phyloP scores from a whole-genome alignment of 805 yeast species.

The Cyberlindnera suaveolens region DNA sequence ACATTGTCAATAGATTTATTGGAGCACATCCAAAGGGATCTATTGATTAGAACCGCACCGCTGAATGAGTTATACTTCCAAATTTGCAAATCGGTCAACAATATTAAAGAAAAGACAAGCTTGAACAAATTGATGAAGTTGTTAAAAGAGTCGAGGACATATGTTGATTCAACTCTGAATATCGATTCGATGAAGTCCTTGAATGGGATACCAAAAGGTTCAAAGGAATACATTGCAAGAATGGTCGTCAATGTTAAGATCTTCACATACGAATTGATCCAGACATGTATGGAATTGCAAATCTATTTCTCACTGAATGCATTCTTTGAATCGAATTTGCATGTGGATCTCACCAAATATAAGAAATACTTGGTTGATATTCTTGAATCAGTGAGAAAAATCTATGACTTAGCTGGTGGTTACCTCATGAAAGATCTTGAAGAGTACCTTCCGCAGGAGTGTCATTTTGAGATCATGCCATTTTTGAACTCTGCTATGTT shows the following conservation, averaged over 20 bases:
- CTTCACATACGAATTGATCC: slow-evolving; percentile 6
- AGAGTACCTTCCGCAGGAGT: slow-evolving; percentile 2
- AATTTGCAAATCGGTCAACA: slow-evolving; percentile 9
- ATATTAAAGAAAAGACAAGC: slow-evolving; percentile 6
- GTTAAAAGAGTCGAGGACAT: slow-evolving; percentile 6
- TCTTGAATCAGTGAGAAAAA: background rate
- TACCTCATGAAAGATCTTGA: slow-evolving; percentile 8
- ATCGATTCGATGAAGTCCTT: slow-evolving; percentile 4
- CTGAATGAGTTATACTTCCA: slow-evolving; percentile 6
- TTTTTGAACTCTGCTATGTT: slow-evolving; percentile 4
- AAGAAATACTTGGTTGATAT: slow-evolving; percentile 5
- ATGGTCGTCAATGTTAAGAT: slow-evolving; percentile 8
- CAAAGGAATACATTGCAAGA: slow-evolving; percentile 5
- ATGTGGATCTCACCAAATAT: slow-evolving; percentile 6
- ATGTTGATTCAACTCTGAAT: slow-evolving; percentile 8
- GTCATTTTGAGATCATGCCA: slow-evolving; percentile 11
- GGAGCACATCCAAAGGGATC: slow-evolving; percentile 10
- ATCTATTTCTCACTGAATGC: slow-evolving; percentile 7
- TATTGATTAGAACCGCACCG: background rate
- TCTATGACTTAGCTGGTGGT: slow-evolving; percentile 8
- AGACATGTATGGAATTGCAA: slow-evolving; percentile 8
- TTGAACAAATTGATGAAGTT: slow-evolving; percentile 3
- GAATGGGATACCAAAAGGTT: slow-evolving; percentile 1
- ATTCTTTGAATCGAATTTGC: slow-evolving; percentile 12
- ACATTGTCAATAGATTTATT: slow-evolving; percentile 7